Base-by-base conservation (phyloP, 805 yeast species). In the Allodekkera sacchari region DNA sequence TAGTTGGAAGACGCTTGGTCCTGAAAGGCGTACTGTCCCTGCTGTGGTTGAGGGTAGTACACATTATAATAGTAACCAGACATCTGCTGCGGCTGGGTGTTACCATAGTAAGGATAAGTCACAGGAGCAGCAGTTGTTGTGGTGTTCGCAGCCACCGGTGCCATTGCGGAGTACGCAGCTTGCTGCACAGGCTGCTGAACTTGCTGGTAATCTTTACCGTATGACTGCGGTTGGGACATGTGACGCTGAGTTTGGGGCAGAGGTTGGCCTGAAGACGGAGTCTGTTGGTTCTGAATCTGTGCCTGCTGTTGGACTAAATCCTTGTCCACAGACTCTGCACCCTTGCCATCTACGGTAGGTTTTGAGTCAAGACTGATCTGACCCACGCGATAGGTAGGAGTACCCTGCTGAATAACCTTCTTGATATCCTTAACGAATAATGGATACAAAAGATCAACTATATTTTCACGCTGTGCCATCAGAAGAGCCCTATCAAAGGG, bases 401-500 rank as follows among this genome's bases (percentile, higher is more conserved):
- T 51, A 7, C 62, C 61, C 36, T 58, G 63, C 36, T 56, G 61
- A 28, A 57, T 57, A 23, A 57, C 59, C 30, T 50, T 47, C 52
- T 77, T 76, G 43, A 77, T 77, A 51, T 77, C 83, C 47, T 80
- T 71, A 28, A 76, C 83, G 49, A 73, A 73, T 30, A 73, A 54
- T 3, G 79, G 79, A 43, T 73, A 73, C 30, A 73, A 51, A 25
- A 66, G 51, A 43, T 73, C 78, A 15, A 71, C 75, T 31, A 73
- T 76, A 22, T 74, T 74, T 51, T 77, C 83, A 33, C 78, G 61
- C 53, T 76, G 78, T 10, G 83, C 83, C 69, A 77, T 67, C 23
- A 77, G 74, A 22, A 77, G 54, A 3, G 83, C 84, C 34, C 83
- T 59, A 47, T 77, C 83, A 51, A 77, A 77, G 5, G 84, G 84